A percentile compares a stretch with the other conserved stretches of the same genome.
phyloP scores from a whole-genome alignment of 805 yeast species.

The Wickerhamiella kazuoi region DNA sequence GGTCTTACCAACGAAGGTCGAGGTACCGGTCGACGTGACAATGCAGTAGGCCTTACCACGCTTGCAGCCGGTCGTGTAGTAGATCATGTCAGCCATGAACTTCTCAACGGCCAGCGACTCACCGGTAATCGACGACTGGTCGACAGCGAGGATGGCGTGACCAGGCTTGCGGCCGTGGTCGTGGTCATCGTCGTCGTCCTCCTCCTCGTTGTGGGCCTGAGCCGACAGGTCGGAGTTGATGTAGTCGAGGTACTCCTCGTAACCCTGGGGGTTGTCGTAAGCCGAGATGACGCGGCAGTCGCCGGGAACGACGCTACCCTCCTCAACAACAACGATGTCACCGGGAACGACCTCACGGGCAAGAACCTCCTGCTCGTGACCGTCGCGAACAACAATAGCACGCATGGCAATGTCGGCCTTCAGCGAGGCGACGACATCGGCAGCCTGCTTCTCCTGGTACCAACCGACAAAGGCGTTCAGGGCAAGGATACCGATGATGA shows the following conservation, averaged over 20 bases:
- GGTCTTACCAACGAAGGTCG: conserved; percentile 93
- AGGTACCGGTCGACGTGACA: conserved; percentile 87
- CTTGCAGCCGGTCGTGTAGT: conserved; percentile 90
- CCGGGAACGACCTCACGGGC: conserved; percentile 87
- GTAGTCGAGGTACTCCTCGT: conserved; percentile 24
- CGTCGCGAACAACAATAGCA: conserved; percentile 74
- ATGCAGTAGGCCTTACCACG: conserved; percentile 91
- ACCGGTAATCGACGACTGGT: conserved; percentile 96
- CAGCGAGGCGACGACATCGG: conserved; percentile 90
- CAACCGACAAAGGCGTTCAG: conserved; percentile 90
- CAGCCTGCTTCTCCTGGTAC: conserved; percentile 95
- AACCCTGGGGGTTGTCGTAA: conserved; percentile 24
- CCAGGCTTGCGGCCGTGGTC: conserved; percentile 57
- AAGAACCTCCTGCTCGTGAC: conserved; percentile 55
- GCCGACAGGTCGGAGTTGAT: conserved; percentile 21
- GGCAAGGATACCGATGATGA: conserved; percentile 71
- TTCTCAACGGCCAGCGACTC: conserved; percentile 93
- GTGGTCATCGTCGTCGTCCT: conserved; percentile 16
- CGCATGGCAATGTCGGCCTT: conserved; percentile 87
- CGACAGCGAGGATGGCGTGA: conserved; percentile 59
- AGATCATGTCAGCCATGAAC: conserved; percentile 73
- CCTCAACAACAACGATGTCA: conserved; percentile 82
- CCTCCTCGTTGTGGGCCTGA: conserved; percentile 13
- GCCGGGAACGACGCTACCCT: conserved; percentile 83
- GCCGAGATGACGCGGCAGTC: conserved; percentile 56